Percentiles rank a stretch among this genome's conserved stretches.
Conservation (phyloP, 2,329 filamentous ascomycete species). For the Shiraia bambusicola region DNA sequence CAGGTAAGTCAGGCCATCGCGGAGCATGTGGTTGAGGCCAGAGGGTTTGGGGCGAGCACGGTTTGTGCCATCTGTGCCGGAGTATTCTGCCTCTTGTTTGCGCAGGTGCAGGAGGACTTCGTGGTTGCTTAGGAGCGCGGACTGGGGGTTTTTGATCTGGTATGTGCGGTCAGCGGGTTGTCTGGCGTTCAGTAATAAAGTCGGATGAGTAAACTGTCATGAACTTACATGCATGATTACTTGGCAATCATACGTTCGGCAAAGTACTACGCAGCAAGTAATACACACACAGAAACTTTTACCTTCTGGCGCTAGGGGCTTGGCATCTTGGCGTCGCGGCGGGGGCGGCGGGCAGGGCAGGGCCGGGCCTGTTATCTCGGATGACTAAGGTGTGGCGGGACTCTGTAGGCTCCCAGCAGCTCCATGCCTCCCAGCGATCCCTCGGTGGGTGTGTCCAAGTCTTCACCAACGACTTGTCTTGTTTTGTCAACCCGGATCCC, state of each 20-base stretch:
- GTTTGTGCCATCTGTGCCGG: conserved; percentile 30
- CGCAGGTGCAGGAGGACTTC: conserved; percentile 61
- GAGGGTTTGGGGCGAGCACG: conserved; percentile 40
- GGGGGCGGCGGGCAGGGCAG: too few relatives aligned
- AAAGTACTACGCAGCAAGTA: too few relatives aligned
- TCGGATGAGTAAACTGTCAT: background rate
- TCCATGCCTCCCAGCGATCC: conserved; percentile 21
- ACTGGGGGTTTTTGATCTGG: conserved; percentile 69
- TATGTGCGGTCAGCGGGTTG: too few relatives aligned
- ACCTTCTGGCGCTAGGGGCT: conserved; percentile 6
- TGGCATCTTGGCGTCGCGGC: too few relatives aligned
- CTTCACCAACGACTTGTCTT: conserved; percentile 17
- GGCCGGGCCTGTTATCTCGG: too few relatives aligned
- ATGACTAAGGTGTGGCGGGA: background rate
- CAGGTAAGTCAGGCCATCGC: conserved; percentile 60
- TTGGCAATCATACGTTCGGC: too few relatives aligned
- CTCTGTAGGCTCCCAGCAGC: conserved; percentile 9
- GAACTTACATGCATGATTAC: too few relatives aligned
- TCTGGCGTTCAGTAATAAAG: background rate
- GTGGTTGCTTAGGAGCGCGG: conserved; percentile 69
- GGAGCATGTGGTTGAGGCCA: conserved; percentile 63
- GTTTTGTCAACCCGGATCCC: conserved; percentile 27
- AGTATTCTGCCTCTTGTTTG: conserved; percentile 38
- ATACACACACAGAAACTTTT: too few relatives aligned
- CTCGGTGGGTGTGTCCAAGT: conserved; percentile 9